phyloP scores from a whole-genome alignment of 139 green algal species.

The Volvox africanus region DNA sequence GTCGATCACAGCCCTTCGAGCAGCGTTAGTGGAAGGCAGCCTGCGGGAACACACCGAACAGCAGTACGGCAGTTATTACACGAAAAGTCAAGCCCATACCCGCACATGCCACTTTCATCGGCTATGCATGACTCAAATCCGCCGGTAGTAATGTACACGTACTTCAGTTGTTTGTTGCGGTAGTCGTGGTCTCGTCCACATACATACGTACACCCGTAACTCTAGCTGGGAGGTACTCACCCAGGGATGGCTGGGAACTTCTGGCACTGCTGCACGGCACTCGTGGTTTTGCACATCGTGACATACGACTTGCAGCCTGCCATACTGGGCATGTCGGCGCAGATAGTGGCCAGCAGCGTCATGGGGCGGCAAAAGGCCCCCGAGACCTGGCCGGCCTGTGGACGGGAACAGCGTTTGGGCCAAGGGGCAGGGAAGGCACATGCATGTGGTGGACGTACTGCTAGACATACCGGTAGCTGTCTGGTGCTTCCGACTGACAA shows the following conservation, averaged over 20 bases:
- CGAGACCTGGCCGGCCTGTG: background rate
- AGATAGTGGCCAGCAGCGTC: conserved; percentile 41
- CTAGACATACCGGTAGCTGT: background rate
- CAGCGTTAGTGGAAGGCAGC: conserved; percentile 6
- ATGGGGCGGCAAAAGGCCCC: conserved; percentile 23
- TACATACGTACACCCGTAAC: no score
- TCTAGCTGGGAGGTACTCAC: conserved; percentile 19
- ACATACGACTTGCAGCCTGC: conserved; percentile 24
- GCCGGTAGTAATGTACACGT: no score
- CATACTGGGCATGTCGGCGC: conserved; percentile 52
- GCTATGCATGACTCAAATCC: no score
- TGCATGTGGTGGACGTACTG: background rate
- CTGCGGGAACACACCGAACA: background rate
- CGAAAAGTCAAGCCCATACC: no score
- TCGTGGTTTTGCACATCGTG: background rate
- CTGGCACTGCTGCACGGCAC: conserved; percentile 11
- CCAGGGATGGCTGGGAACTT: conserved; percentile 35
- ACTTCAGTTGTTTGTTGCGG: no score
- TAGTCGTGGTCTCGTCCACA: no score
- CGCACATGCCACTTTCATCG: no score
- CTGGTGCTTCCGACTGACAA: no score
- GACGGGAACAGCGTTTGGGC: background rate
- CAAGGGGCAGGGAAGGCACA: background rate
- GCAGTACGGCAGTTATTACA: no score
- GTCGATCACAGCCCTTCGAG: background rate